Evolutionary conservation across 371 early-diverging fungal genomes (phyloP), one percentile per base, ranked within the genome.

Genomic region (Rhizopus microsporus): DNA sequence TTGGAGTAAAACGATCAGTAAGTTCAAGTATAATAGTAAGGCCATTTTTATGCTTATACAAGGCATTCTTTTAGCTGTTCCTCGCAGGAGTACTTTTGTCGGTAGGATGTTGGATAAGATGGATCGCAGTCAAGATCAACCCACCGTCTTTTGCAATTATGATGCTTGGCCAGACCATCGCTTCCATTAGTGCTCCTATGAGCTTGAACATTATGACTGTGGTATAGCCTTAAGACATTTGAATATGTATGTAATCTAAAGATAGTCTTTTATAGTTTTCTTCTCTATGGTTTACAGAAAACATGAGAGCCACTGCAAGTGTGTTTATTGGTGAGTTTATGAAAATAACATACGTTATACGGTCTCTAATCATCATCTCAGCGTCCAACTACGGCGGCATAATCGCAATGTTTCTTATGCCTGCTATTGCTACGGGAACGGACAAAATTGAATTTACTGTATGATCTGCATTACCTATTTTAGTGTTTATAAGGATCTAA

Each of bases 101-200:
- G 0, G n/a, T 72, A 29, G 88, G 88, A 3, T 77, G 85, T n/a
- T 78, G 82, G 72, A 67, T 87, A 16, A 78, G 85, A 17, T 82
- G 77, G 71, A 48, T 86, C 23, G 77, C 82, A 51, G 74, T 81
- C 31, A 74, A 60, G 46, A 60, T 56, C 16, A 72, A 49, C 31
- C 68, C 65, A 40, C 75, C 74, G 23, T 73, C 68, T 34, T 78
- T 64, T 72, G 69, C 78, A 12, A 47, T 87, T 13, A 69, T 81
- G 34, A 68, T 84, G 68, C 12, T 82, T 33, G 88, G 88, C 1
- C 88, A 88, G 60, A 63, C 83, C 9, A 58, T 89, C 32, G 79
- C 81, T 10, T 85, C 82, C 7, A 50, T 80, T 13, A 82, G 83
- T 15, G 77, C 81, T 44, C 88, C 88, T 3, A 78, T 89, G 58